Evolutionary conservation across 257 asterid species (phyloP).

Genomic region (Solanum peruvianum): DNA sequence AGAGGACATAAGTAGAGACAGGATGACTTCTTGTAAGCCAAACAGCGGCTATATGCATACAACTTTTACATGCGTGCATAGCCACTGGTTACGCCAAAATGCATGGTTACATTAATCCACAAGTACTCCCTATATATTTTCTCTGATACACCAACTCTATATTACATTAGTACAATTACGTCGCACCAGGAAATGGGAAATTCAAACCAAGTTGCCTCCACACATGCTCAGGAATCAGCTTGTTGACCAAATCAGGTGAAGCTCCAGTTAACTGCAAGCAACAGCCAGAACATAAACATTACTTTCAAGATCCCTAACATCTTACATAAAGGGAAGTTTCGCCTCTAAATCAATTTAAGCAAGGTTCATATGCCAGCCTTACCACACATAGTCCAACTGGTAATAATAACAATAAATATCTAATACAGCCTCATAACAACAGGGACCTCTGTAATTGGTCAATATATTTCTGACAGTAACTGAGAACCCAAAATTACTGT

Average conservation of each 20-base stretch:
- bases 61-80: constrained; percentile 17
- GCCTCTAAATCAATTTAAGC: not conserved
- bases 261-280: constrained; percentile 57
- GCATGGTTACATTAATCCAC: not conserved
- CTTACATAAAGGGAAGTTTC: not conserved
- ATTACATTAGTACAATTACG: constrained; percentile 1
- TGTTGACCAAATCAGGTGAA: constrained; percentile 59
- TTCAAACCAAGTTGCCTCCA: constrained; percentile 18
- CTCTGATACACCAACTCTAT: not conserved
- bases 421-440: not conserved
- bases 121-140: not conserved
- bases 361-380: not conserved
- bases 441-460: not conserved
- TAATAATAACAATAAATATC: not conserved
- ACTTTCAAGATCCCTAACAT: not conserved
- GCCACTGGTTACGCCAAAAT: constrained; percentile 11
- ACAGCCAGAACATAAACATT: not conserved
- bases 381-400: not conserved
- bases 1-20: constrained; percentile 9
- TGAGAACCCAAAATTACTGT: not conserved
- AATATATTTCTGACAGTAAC: not conserved
- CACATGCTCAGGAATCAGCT: constrained; percentile 38
- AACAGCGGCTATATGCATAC: constrained; percentile 29
- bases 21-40: constrained; percentile 14
- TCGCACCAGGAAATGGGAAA: constrained; percentile 8